phyloP scores from a whole-genome alignment of 352 stramenopile species.

The Halophytophthora batemanensis region DNA sequence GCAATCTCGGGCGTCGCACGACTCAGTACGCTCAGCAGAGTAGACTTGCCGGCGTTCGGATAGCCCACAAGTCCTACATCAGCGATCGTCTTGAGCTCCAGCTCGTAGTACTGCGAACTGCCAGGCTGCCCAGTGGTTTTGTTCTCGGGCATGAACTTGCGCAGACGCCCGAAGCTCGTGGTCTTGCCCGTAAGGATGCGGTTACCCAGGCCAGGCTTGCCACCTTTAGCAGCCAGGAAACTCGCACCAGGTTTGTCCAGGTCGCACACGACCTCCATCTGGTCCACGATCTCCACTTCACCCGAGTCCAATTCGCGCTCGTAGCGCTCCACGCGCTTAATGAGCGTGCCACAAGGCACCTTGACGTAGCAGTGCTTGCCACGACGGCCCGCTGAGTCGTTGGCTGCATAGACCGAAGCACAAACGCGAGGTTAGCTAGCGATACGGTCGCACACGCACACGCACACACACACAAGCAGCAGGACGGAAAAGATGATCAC shows the following conservation, averaged over 20 bases:
- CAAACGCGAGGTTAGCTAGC: background rate
- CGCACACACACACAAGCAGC: constrained; percentile 5
- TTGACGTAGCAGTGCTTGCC: constrained; percentile 81
- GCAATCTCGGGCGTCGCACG: constrained; percentile 93
- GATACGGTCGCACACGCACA: constrained; percentile 5
- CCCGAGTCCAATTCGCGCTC: constrained; percentile 72
- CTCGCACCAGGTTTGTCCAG: constrained; percentile 65
- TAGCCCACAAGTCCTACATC: constrained; percentile 98
- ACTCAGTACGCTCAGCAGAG: constrained; percentile 92
- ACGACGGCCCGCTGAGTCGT: constrained; percentile 67
- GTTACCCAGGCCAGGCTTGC: constrained; percentile 83
- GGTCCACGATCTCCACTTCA: constrained; percentile 82
- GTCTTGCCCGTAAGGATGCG: constrained; percentile 82
- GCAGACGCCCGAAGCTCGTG: constrained; percentile 75
- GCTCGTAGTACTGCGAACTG: constrained; percentile 91
- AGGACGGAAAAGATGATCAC: constrained; percentile 13
- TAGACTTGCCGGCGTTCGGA: constrained; percentile 98
- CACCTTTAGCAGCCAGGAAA: constrained; percentile 75
- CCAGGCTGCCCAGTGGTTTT: constrained; percentile 89
- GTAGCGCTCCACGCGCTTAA: constrained; percentile 84
- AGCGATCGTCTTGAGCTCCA: constrained; percentile 98
- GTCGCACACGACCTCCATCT: constrained; percentile 71
- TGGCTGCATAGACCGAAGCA: constrained; percentile 34
- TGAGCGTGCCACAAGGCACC: constrained; percentile 82
- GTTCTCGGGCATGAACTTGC: constrained; percentile 82